Evolutionary conservation across 257 asterid genomes (phyloP), one percentile per base, ranked within the genome.

Genomic region (Solanum chilense): DNA sequence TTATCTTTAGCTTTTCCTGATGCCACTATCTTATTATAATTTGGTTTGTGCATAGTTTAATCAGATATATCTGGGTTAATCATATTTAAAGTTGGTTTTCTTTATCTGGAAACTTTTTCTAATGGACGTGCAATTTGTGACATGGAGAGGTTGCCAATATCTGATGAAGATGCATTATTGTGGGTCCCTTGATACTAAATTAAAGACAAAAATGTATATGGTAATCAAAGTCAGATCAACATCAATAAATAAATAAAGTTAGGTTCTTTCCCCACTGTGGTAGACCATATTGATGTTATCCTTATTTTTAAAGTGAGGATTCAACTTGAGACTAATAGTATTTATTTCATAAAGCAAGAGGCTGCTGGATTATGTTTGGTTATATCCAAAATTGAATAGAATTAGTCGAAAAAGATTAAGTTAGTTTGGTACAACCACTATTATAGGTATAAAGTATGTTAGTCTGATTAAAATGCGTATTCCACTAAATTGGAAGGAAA

Each of bases 221-320:
- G 75, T 91, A 90, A 93, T 89, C 91, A 90, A 83, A 86, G 92
- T 92, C 93, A 88, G 87, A 86, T 92, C 91, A 90, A 56, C 62
- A 89, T 89, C 82, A 89, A 88, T 85, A 78, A 85, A 87, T 81
- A 87, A 89, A 88, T 89, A 89, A 92, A 91, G 97, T 91, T 92
- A 91, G 95, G 93, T 88, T 92, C 83, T 92, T 91, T 86, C 91
- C 95, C 88, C 90, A 86, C 86, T 64, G 89, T 91, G 93, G 91
- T 91, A 35, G 91, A 88, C 92, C 93, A 87, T 81, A 81, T 86
- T 83, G 91, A 90, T 86, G 75, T 87, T 91, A 82, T 89, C 90
- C 69, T 78, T 23, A 87, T 49, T 64, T 52, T 27, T 16, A 78
- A 88, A 88, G 90, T 91, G 91, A 88, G 87, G 86, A 83, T 88